These are phyloP conservation scores for Cucumis melo DNA, from an alignment of 306 rosid species.

Conservation along the genomic window DNA sequence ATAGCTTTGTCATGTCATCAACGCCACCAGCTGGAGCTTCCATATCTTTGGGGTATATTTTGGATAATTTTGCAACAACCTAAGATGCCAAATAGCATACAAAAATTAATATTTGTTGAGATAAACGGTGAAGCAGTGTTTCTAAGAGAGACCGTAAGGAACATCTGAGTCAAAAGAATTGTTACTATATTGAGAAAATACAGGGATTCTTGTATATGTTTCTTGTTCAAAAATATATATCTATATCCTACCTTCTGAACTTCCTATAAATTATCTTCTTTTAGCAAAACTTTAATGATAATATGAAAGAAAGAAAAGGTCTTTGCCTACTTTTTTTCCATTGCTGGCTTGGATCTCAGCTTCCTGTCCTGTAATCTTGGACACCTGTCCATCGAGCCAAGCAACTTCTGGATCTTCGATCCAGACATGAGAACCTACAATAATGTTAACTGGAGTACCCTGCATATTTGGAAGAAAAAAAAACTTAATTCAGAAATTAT, in stretches of 20 bases:
- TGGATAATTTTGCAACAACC: slow-evolving; percentile 56
- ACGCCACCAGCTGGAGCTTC: slow-evolving; percentile 97
- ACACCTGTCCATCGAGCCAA: slow-evolving; percentile 73
- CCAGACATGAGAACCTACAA: slow-evolving; percentile 93
- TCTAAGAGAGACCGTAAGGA: not conserved
- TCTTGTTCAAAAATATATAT: too few relatives aligned
- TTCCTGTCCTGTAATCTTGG: slow-evolving; percentile 63
- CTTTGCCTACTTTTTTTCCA: slow-evolving; percentile 54
- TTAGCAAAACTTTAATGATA: too few relatives aligned
- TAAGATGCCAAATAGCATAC: slow-evolving; percentile 19
- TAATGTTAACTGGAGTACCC: slow-evolving; percentile 90
- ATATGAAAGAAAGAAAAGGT: not conserved
- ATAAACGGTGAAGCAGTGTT: not conserved
- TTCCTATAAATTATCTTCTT: too few relatives aligned
- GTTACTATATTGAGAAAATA: not conserved
- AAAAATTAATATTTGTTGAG: not conserved
- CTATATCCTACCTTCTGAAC: too few relatives aligned
- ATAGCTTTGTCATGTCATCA: slow-evolving; percentile 96
- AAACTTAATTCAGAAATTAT: not conserved
- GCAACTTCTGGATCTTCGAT: slow-evolving; percentile 52
- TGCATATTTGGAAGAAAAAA: slow-evolving; percentile 25
- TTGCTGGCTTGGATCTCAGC: slow-evolving; percentile 47
- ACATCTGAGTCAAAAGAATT: not conserved
- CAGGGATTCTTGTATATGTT: too few relatives aligned
- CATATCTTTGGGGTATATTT: slow-evolving; percentile 70